Percentiles rank a stretch among this genome's conserved stretches.
Evolutionary conservation across 1,284 basidiomycete genomes (phyloP).

Genomic region (Hymenochaete sp.): DNA sequence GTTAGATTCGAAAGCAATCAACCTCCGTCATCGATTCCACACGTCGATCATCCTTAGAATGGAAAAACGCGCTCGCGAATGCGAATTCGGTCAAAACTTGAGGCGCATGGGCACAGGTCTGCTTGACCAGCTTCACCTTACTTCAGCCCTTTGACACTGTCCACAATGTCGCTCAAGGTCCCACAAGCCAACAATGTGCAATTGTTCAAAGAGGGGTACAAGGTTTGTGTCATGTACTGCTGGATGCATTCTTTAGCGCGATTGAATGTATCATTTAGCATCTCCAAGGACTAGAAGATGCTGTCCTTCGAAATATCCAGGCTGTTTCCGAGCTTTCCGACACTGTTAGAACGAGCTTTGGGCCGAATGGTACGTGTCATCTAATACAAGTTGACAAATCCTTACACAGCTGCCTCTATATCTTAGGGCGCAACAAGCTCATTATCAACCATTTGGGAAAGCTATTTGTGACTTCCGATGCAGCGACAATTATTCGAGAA

Average conservation of each 20-base stretch:
- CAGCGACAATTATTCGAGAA: constrained; percentile 97
- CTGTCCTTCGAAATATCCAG: constrained; percentile 90
- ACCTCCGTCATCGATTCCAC: too few relatives aligned
- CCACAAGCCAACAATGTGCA: constrained; percentile 85
- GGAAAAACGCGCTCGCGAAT: too few relatives aligned
- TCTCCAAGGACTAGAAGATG: constrained; percentile 86
- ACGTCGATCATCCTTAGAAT: too few relatives aligned
- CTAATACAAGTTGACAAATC: neutral
- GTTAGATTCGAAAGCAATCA: too few relatives aligned
- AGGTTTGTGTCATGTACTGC: constrained; percentile 39
- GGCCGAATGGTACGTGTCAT: constrained; percentile 73
- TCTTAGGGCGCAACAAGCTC: constrained; percentile 83
- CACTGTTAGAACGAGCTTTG: constrained; percentile 93
- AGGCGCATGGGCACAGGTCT: too few relatives aligned
- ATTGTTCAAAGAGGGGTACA: constrained; percentile 94
- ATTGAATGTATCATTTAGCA: constrained; percentile 41
- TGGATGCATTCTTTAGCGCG: neutral
- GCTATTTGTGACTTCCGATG: constrained; percentile 97
- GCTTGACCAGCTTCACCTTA: too few relatives aligned
- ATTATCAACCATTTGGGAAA: constrained; percentile 94
- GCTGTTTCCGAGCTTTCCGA: constrained; percentile 92
- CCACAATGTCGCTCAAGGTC: constrained; percentile 93
- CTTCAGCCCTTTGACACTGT: too few relatives aligned
- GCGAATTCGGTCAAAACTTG: too few relatives aligned
- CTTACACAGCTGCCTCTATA: neutral